Conservation (phyloP, 2,329 filamentous ascomycete genomes). For the Alternaria incomplexa region DNA sequence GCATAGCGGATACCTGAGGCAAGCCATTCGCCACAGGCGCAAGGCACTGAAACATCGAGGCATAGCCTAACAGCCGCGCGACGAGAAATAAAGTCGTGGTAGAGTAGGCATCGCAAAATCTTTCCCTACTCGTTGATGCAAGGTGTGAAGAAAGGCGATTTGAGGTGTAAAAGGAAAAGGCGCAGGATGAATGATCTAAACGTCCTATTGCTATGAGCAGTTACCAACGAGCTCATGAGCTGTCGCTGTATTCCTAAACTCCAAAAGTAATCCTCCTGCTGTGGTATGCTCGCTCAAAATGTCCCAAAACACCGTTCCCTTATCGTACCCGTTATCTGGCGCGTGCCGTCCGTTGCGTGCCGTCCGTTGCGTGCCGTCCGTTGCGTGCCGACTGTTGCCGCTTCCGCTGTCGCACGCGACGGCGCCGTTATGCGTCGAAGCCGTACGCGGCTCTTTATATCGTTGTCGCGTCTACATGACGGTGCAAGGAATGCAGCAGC, state of each 20-base stretch:
- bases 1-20: background rate
- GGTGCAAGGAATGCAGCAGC: conserved; percentile 46
- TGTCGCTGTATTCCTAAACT: background rate
- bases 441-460: background rate
- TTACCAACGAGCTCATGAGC: background rate
- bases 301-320: background rate
- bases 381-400: background rate
- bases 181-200: background rate
- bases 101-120: background rate
- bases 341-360: background rate
- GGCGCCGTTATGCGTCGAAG: background rate
- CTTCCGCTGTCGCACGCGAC: background rate
- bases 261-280: background rate
- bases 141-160: background rate
- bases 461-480: conserved; percentile 40
- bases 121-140: background rate
- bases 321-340: background rate
- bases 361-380: background rate
- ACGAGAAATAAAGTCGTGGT: background rate
- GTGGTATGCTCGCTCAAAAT: conserved; percentile 1
- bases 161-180: background rate
- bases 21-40: background rate
- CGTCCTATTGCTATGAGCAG: background rate
- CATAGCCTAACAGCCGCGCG: background rate
- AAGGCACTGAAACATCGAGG: background rate